Conservation (phyloP, 2,329 filamentous ascomycete genomes). For the Penicillium italicum region DNA sequence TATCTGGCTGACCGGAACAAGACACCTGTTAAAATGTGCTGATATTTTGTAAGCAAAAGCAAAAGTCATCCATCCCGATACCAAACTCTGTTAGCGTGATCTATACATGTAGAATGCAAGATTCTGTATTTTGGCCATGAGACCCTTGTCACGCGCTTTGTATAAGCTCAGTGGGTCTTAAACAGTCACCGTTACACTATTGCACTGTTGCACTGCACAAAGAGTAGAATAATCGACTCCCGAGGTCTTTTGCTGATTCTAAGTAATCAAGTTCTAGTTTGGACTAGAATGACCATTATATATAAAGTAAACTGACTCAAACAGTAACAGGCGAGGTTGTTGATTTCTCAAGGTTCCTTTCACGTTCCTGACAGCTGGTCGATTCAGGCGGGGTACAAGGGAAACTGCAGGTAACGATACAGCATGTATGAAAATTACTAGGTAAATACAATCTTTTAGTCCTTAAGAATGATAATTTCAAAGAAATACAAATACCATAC, state of each 20-base stretch:
- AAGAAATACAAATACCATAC: constrained; percentile 5
- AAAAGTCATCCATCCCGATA: too few relatives aligned
- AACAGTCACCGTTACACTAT: neutral
- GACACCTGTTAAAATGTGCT: neutral
- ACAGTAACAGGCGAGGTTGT: neutral
- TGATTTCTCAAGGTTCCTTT: neutral
- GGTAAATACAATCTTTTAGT: neutral
- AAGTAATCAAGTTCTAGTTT: neutral
- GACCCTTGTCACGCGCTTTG: neutral
- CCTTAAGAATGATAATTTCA: fast-evolving
- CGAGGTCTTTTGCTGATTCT: neutral
- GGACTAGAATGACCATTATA: neutral
- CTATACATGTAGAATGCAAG: neutral
- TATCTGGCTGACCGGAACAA: neutral
- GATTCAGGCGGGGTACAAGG: constrained; percentile 19
- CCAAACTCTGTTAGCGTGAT: neutral
- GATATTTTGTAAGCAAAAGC: neutral
- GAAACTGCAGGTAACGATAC: neutral
- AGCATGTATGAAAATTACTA: neutral
- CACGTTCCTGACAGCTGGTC: constrained; percentile 23
- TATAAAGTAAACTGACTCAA: neutral
- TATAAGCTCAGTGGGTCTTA: neutral
- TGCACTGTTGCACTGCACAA: neutral
- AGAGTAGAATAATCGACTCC: neutral
- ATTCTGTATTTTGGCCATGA: neutral